Evolutionary conservation across 495 filamentous ascomycete genomes (phyloP), one percentile per base, ranked within the genome.

Genomic region (Talaromyces liani): DNA sequence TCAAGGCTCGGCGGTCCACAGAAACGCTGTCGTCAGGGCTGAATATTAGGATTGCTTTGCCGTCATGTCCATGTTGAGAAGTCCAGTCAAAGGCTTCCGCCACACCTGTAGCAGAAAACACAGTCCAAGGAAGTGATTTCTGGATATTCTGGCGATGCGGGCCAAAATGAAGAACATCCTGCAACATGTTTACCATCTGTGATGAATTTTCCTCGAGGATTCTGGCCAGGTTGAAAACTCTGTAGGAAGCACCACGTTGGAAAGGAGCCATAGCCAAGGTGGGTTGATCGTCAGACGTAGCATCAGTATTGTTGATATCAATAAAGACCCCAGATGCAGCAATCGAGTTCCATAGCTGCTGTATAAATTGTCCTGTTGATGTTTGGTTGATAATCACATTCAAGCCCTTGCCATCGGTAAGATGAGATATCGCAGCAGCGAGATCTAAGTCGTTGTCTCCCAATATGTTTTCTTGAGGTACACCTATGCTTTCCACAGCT

Each of bases 381-480:
- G 58, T 24, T 53, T 53, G 63, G 53, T 68, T 71, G 47, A 73
- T n/a, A 20, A 72, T 65, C 16, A 68, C 58, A 58, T 72, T 66
- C 14, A 71, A 62, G 2, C 70, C 70, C 4, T 16, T 4, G 10
- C 60, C 66, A 29, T 47, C 14, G 4, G 68, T 70, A 10, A 36
- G 61, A 5, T 39, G 7, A 27, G 62, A 47, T 16, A 70, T 10
- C 1, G 25, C 60, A 16, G 10, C 2, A n/a, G 58, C 60, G 49
- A 70, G 67, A 0, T 69, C 70, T 2, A 72, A 64, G 36, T 81
- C 77, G 39, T 76, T 69, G 56, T 73, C 81, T 33, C 76, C 76
- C 68, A 87, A 82, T 2, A 86, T 78, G 14, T 73, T 73, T 0
- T 75, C 70, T 1, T 63, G 34, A 0, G 71, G 66, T 18, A 86